Percentiles rank a stretch among this genome's conserved stretches.
Conservation (phyloP, 768 basidiomycete genomes). For the Hemileccinum rubropunctum region DNA sequence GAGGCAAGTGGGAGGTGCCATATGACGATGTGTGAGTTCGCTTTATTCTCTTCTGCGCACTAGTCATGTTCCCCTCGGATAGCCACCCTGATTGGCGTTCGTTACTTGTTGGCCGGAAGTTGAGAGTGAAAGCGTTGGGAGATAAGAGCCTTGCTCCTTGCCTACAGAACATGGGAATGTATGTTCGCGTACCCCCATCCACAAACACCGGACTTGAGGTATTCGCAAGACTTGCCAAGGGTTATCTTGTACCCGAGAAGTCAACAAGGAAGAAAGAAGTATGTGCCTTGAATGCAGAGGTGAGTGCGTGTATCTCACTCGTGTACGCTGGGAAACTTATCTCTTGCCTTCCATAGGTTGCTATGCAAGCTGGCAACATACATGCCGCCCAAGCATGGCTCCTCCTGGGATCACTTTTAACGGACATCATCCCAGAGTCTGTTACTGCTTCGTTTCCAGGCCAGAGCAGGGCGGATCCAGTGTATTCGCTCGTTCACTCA, state of each 20-base stretch:
- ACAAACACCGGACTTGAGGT: slow-evolving; percentile 32
- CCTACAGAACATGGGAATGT: slow-evolving; percentile 59
- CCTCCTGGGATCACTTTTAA: slow-evolving; percentile 56
- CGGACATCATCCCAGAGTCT: slow-evolving; percentile 43
- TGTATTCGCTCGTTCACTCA: slow-evolving; percentile 35
- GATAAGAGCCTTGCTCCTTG: slow-evolving; percentile 50
- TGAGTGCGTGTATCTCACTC: slow-evolving; percentile 11
- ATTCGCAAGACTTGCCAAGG: slow-evolving; percentile 61
- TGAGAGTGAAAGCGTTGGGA: slow-evolving; percentile 55
- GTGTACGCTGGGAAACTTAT: background rate
- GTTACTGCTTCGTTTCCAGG: slow-evolving; percentile 25
- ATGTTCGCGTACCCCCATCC: slow-evolving; percentile 20
- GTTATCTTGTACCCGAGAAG: slow-evolving; percentile 47
- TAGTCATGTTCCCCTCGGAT: slow-evolving; percentile 2
- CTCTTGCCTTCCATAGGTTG: slow-evolving; percentile 39
- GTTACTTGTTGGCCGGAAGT: slow-evolving; percentile 26
- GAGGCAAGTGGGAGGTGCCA: slow-evolving; percentile 58
- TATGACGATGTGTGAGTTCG: slow-evolving; percentile 76
- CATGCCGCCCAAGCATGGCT: slow-evolving; percentile 67
- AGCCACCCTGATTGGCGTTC: slow-evolving; percentile 37
- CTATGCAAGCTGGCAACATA: slow-evolving; percentile 54
- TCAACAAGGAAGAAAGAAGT: slow-evolving; percentile 41
- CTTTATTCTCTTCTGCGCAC: background rate
- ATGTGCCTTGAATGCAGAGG: slow-evolving; percentile 64
- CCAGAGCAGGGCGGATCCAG: slow-evolving; percentile 15